Evolutionary conservation across 257 asterid genomes (phyloP), one percentile per base, ranked within the genome.

Genomic region (Handroanthus guayacan): DNA sequence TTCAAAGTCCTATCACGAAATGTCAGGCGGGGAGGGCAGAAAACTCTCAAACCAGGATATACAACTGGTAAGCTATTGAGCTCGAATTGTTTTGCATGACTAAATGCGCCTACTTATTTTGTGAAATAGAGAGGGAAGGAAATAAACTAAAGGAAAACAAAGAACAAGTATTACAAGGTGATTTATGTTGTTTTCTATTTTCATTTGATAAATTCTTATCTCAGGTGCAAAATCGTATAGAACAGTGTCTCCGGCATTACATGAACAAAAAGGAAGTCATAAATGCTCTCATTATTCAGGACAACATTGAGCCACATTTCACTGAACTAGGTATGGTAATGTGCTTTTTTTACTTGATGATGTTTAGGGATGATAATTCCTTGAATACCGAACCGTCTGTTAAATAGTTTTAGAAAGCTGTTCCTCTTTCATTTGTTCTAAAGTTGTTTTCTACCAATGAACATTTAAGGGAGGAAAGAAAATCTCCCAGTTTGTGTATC

Each of bases 211-310:
- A 61, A 39, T 72, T 62, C 50, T 11, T 80, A 75, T 76, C 66
- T 44, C 91, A 94, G 98, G 98, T 92, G 74, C 89, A 89, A 82
- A 82, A 82, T 83, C 88, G 88, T 69, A 89, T 94, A 50, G 91
- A 90, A 75, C 83, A 74, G 74, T 94, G 97, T 78, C 97, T 94
- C 75, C 87, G 75, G 73, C 84, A 60, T 64, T 90, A 94, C 87
- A 94, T 94, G 98, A 89, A 74, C 83, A 91, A 87, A 82, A 86
- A 87, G 82, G 97, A 94, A 82, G 91, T 87, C 62, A 65, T 90
- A 50, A 84, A 85, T 67, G 51, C 86, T 25, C 96, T 94, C 74
- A 64, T 75, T 69, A 55, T 83, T 79, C 89, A 84, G 64, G 89
- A 84, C 70, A 90, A 87, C 70, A 84, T 94, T 60, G 87, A 84